These are phyloP conservation scores for Trametes meyenii DNA, from an alignment of 768 basidiomycete genomes.

Conservation along the genomic window DNA sequence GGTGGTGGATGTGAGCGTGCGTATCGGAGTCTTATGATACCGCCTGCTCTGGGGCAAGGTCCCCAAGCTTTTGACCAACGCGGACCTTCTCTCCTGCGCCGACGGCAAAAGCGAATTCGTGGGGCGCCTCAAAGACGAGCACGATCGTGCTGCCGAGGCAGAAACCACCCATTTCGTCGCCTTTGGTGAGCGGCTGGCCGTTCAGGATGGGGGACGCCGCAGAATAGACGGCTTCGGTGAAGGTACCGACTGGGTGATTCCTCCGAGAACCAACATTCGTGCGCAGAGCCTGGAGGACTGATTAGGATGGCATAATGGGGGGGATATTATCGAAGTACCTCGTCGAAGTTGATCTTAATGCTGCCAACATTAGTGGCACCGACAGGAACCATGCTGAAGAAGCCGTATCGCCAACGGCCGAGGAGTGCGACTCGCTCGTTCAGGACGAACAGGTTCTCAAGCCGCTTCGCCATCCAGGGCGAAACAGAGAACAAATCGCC, in stretches of 20 bases:
- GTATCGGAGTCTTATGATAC: not conserved
- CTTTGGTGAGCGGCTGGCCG: constrained; percentile 85
- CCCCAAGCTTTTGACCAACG: constrained; percentile 83
- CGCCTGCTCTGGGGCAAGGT: constrained; percentile 32
- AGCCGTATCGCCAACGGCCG: constrained; percentile 93
- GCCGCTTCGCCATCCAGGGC: constrained; percentile 90
- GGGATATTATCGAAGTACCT: constrained; percentile 45
- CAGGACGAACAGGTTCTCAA: constrained; percentile 94
- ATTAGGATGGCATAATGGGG: not conserved
- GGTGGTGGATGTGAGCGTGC: not conserved
- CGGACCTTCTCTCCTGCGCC: constrained; percentile 81
- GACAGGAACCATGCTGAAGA: constrained; percentile 97
- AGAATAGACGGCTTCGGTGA: constrained; percentile 90
- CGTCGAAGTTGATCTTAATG: constrained; percentile 95
- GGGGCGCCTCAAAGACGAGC: constrained; percentile 93
- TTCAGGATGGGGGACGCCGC: constrained; percentile 79
- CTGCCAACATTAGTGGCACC: constrained; percentile 98
- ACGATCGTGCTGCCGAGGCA: constrained; percentile 95
- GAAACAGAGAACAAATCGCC: constrained; percentile 96
- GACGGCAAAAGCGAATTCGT: constrained; percentile 76
- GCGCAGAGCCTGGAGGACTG: constrained; percentile 64
- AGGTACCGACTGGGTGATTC: constrained; percentile 79
- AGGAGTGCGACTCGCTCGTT: constrained; percentile 97
- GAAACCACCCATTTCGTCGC: constrained; percentile 98
- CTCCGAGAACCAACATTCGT: constrained; percentile 81